These are phyloP conservation scores for Pluteus cervinus DNA, from an alignment of 768 basidiomycete species.

Conservation along the genomic window DNA sequence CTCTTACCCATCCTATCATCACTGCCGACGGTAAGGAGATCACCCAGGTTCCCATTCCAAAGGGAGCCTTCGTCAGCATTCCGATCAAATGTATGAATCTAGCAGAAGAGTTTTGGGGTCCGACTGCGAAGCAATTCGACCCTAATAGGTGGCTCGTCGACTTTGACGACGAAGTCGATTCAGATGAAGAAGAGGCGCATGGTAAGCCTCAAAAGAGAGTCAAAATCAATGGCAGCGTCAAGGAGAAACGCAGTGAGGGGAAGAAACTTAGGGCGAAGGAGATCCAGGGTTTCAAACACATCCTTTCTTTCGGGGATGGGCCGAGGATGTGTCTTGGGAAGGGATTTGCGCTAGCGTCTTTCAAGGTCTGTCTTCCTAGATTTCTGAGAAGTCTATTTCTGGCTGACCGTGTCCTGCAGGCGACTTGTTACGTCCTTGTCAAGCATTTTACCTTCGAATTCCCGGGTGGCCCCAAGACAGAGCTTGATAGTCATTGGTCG, in stretches of 20 bases:
- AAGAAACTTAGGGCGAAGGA: too few species aligned
- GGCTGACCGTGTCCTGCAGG: too few species aligned
- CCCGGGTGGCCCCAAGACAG: slow-evolving; percentile 31
- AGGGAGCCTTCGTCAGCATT: slow-evolving; percentile 31
- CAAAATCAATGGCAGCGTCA: too few species aligned
- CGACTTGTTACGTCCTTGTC: slow-evolving; percentile 37
- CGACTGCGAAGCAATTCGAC: slow-evolving; percentile 32
- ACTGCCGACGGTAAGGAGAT: slow-evolving; percentile 20
- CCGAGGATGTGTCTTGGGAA: slow-evolving; percentile 27
- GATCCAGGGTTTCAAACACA: slow-evolving; percentile 26
- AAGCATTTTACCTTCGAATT: slow-evolving; percentile 35
- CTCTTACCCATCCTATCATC: slow-evolving; percentile 25
- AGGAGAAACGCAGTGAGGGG: too few species aligned
- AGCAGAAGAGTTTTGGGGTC: slow-evolving; percentile 31
- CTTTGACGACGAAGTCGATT: slow-evolving; percentile 14
- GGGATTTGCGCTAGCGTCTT: slow-evolving; percentile 17
- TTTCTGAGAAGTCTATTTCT: too few species aligned
- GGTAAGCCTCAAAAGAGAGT: too few species aligned
- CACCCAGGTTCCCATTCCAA: slow-evolving; percentile 26
- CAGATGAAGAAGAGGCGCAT: too few species aligned
- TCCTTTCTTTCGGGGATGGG: slow-evolving; percentile 33
- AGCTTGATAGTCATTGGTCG: slow-evolving; percentile 27
- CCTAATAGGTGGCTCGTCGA: slow-evolving; percentile 38
- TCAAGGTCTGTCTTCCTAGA: too few species aligned
- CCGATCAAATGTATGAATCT: slow-evolving; percentile 35